These are phyloP conservation scores for Ustilago crameri DNA, from an alignment of 1,284 basidiomycete species.

Conservation along the genomic window DNA sequence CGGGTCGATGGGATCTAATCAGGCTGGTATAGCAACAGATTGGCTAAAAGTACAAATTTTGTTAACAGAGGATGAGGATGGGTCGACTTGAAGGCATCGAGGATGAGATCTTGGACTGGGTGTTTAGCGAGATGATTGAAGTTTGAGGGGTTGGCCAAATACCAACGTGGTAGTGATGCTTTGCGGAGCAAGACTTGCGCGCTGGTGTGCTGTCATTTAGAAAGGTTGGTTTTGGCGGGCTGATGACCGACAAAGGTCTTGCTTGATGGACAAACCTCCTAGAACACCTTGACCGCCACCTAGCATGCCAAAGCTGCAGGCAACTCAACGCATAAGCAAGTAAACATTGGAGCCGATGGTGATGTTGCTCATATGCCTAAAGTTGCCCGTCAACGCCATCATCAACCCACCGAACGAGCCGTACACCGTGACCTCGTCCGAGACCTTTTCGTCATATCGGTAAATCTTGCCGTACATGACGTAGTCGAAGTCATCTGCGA, in stretches of 20 bases:
- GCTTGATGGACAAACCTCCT: too few relatives aligned
- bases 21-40: conserved; percentile 2
- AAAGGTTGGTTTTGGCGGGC: too few relatives aligned
- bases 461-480: conserved; percentile 99
- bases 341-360: conserved; percentile 93
- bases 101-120: too few relatives aligned
- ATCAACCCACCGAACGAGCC: conserved; percentile 95
- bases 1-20: conserved; percentile 13
- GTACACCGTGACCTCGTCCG: conserved; percentile 89
- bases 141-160: too few relatives aligned
- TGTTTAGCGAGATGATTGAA: too few relatives aligned
- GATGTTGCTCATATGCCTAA: conserved; percentile 89
- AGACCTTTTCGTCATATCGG: conserved; percentile 89
- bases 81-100: too few relatives aligned
- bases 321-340: conserved; percentile 77
- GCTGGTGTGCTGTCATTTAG: too few relatives aligned
- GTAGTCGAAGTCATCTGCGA: conserved; percentile 97
- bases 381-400: conserved; percentile 92
- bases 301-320: neutral
- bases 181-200: too few relatives aligned
- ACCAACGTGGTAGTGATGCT: too few relatives aligned
- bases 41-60: neutral
- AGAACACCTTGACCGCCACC: neutral
- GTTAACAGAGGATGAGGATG: too few relatives aligned
- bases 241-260: too few relatives aligned